Evolutionary conservation across 805 yeast species (phyloP).

Genomic region (Barnettozyma populi): DNA sequence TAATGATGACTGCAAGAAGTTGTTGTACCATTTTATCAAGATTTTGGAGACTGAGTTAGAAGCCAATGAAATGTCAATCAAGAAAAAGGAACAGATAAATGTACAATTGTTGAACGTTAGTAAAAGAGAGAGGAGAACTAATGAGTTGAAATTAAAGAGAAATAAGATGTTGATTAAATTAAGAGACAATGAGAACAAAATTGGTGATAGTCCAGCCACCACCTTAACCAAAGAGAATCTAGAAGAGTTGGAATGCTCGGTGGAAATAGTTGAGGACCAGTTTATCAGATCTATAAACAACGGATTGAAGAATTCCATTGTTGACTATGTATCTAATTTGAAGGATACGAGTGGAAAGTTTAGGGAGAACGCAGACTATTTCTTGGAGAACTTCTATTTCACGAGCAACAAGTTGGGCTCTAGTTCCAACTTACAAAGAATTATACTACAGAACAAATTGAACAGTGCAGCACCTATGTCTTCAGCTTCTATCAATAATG

Average conservation of each 20-base stretch:
- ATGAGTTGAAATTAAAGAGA: constrained; percentile 33
- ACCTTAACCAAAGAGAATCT: constrained; percentile 42
- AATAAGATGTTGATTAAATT: constrained; percentile 33
- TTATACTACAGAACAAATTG: constrained; percentile 22
- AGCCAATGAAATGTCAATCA: constrained; percentile 31
- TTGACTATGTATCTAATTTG: constrained; percentile 34
- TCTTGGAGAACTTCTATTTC: constrained; percentile 17
- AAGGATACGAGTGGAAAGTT: constrained; percentile 15
- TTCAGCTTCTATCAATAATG: background rate
- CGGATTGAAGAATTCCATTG: constrained; percentile 39
- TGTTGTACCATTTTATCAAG: constrained; percentile 37
- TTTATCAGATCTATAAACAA: constrained; percentile 40
- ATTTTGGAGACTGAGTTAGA: constrained; percentile 35
- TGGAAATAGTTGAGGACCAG: constrained; percentile 50
- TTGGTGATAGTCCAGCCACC: constrained; percentile 41
- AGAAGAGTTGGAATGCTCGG: constrained; percentile 45
- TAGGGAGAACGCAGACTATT: constrained; percentile 16
- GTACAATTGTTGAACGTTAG: constrained; percentile 40
- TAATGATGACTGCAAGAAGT: constrained; percentile 32
- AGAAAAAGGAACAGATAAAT: constrained; percentile 39
- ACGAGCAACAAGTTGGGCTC: constrained; percentile 7
- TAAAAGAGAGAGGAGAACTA: constrained; percentile 45
- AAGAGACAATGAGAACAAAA: constrained; percentile 39
- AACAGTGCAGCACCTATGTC: constrained; percentile 5
- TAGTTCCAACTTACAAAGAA: constrained; percentile 20